Evolutionary conservation across 495 filamentous ascomycete genomes (phyloP).

Genomic region (Choiromyces venosus): DNA sequence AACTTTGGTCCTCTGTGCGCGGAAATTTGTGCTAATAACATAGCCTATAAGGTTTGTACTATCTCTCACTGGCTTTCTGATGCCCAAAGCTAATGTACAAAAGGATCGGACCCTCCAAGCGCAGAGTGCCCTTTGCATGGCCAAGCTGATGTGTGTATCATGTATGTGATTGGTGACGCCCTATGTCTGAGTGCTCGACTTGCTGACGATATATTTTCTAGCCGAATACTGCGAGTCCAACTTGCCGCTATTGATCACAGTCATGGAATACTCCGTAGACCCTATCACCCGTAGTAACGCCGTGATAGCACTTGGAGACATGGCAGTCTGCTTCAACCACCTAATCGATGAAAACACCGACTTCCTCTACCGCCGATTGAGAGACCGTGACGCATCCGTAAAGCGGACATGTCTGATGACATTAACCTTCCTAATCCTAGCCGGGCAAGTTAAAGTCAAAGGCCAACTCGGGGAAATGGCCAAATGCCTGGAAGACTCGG

Average conservation of each 20-base stretch:
- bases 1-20: slow-evolving; percentile 85
- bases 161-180: slow-evolving; percentile 30
- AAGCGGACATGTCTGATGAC: slow-evolving; percentile 99
- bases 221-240: slow-evolving; percentile 91
- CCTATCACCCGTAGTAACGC: slow-evolving; percentile 89
- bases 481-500: slow-evolving; percentile 91
- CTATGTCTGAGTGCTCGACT: not conserved
- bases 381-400: slow-evolving; percentile 79
- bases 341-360: slow-evolving; percentile 99
- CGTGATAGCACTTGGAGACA: slow-evolving; percentile 93
- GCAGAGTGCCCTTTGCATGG: slow-evolving; percentile 89
- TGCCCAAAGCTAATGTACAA: slow-evolving; percentile 1
- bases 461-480: slow-evolving; percentile 99
- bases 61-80: not conserved
- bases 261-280: slow-evolving; percentile 87
- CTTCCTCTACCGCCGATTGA: slow-evolving; percentile 88
- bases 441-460: slow-evolving; percentile 98
- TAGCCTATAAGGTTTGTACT: slow-evolving; percentile 57
- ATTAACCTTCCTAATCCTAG: slow-evolving; percentile 92
- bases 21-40: slow-evolving; percentile 93
- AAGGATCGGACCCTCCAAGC: slow-evolving; percentile 77
- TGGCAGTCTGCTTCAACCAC: slow-evolving; percentile 99
- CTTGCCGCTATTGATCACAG: slow-evolving; percentile 89
- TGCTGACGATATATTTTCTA: not conserved
- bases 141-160: slow-evolving; percentile 95